These are phyloP conservation scores for Verbascum thapsus DNA, from an alignment of 257 asterid species.

Conservation along the genomic window DNA sequence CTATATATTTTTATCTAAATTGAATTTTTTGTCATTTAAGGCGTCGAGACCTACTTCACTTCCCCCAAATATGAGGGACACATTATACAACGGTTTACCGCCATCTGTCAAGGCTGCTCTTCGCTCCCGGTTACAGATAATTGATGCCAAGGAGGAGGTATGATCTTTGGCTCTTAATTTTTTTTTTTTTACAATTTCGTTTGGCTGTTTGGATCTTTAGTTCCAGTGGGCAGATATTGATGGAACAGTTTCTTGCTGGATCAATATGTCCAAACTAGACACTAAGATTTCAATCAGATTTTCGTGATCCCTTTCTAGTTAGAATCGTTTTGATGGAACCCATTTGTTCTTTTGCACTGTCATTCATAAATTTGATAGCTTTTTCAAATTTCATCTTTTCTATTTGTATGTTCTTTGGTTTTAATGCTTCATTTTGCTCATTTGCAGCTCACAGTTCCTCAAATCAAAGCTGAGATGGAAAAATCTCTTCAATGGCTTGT, in stretches of 20 bases:
- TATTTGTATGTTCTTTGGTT: too few relatives aligned
- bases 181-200: constrained; percentile 1
- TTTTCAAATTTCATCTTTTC: too few relatives aligned
- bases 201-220: background rate
- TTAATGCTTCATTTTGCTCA: constrained; percentile 24
- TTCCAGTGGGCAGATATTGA: too few relatives aligned
- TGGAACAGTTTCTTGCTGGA: too few relatives aligned
- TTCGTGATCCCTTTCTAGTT: background rate
- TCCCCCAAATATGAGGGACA: constrained; percentile 93
- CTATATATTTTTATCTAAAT: constrained; percentile 11
- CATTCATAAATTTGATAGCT: too few relatives aligned
- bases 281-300: too few relatives aligned
- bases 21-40: constrained; percentile 41
- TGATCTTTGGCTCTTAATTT: background rate
- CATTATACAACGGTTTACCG: constrained; percentile 85
- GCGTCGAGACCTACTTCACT: constrained; percentile 92
- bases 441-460: constrained; percentile 74
- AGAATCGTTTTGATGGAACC: too few relatives aligned
- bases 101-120: constrained; percentile 65
- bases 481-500: constrained; percentile 94
- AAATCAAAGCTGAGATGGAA: constrained; percentile 94
- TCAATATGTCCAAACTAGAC: too few relatives aligned
- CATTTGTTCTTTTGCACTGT: too few relatives aligned
- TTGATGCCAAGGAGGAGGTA: constrained; percentile 69
- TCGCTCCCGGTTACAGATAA: constrained; percentile 52